Evolutionary conservation across 2,329 filamentous ascomycete genomes (phyloP).

Genomic region (Microcyclospora pomicola): DNA sequence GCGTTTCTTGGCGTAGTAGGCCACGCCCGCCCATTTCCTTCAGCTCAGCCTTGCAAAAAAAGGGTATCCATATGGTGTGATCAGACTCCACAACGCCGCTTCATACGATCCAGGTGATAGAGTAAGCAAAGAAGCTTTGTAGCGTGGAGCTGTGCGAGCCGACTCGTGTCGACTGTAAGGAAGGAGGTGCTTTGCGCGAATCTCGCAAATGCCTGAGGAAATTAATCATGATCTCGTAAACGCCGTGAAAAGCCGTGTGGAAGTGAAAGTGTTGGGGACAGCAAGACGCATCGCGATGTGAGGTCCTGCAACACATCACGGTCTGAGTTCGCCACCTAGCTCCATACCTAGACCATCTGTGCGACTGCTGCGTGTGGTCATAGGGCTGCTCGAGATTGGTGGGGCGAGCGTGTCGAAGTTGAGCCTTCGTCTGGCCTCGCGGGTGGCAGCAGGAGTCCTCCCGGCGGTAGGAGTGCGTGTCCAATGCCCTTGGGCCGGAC

Average conservation of each 20-base stretch:
- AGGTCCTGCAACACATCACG: constrained; percentile 3
- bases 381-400: constrained; percentile 35
- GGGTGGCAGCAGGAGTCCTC: constrained; percentile 58
- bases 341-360: constrained; percentile 47
- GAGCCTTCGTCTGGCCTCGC: constrained; percentile 57
- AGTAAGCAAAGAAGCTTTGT: no score
- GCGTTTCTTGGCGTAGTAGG: no score
- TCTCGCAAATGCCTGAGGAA: no score
- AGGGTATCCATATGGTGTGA: no score
- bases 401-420: constrained; percentile 68
- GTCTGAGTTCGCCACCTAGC: constrained; percentile 47
- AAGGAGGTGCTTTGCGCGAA: no score
- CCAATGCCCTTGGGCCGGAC: constrained; percentile 81
- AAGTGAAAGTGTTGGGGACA: background rate
- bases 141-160: no score
- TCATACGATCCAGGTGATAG: no score
- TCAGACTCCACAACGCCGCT: no score
- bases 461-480: constrained; percentile 41
- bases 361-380: constrained; percentile 25
- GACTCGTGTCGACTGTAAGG: no score
- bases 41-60: no score
- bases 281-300: background rate
- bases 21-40: no score
- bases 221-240: constrained; percentile 2
- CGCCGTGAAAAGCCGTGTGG: constrained; percentile 3